Evolutionary conservation across 2,329 filamentous ascomycete genomes (phyloP), one percentile per base, ranked within the genome.

Genomic region (Elsinoe fawcettii): DNA sequence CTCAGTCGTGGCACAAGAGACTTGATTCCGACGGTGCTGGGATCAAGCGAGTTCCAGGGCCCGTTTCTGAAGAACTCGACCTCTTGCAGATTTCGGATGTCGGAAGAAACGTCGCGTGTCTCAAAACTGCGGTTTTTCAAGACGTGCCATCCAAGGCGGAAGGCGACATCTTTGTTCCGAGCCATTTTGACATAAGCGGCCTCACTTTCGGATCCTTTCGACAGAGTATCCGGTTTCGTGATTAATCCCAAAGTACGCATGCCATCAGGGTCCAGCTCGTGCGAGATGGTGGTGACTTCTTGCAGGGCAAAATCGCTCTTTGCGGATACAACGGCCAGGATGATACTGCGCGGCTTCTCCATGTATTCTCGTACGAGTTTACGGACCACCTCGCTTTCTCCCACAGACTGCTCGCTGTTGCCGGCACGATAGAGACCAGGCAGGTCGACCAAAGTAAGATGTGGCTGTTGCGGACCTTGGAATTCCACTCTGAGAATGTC

Each of bases 251-350:
- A 46, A 1, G 68, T 71, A 6, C 69, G 57, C 2, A 49, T 22
- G 7, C 66, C 65, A 1, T 54, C 36, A 1, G 39, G 16, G 56
- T 74, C 72, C 14, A 59, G 57, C 2, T 66, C 59, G 20, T 69
- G 68, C 58, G 73, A 71, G 37, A 70, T 61, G 18, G 70, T 62
- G 1, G 77, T 63, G 36, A 78, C 75, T 22, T 70, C 66, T 55
- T 78, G 73, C 0, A 70, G 76, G 0, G 67, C 68, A 43, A 75
- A 66, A 47, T 79, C 75, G 5, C 72, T 70, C 20, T 68, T 71
- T 4, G 71, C 71, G 0, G 69, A 68, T 1, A 77, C 61, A 0
- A 77, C 73, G 0, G 71, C 66, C 3, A 77, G 66, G 12, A 76
- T 74, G 39, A 75, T 69, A 0, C 68, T 69, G 2, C 69, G 62